phyloP scores from a whole-genome alignment of 2,329 filamentous ascomycete species.

The Penicillium sp. region DNA sequence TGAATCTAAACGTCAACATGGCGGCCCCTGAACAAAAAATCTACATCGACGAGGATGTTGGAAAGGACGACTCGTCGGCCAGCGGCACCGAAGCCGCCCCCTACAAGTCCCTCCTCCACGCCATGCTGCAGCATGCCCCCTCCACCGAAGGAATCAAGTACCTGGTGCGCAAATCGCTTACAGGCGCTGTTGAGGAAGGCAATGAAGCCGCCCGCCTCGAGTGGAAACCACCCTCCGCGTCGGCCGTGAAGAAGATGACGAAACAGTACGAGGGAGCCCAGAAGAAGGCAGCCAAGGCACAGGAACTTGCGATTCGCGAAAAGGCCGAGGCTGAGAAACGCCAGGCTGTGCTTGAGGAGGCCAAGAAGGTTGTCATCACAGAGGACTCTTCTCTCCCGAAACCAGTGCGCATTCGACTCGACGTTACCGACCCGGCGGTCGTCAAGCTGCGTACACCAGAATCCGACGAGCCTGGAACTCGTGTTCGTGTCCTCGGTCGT shows the following conservation, averaged over 20 bases:
- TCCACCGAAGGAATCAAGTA: constrained; percentile 57
- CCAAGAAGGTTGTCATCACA: constrained; percentile 68
- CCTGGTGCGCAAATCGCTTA: constrained; percentile 64
- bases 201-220: constrained; percentile 61
- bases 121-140: constrained; percentile 67
- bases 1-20: constrained; percentile 22
- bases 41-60: constrained; percentile 78
- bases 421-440: constrained; percentile 61
- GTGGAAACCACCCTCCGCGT: constrained; percentile 81
- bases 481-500: constrained; percentile 75
- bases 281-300: constrained; percentile 79
- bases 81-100: constrained; percentile 68
- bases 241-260: constrained; percentile 78
- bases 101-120: constrained; percentile 76
- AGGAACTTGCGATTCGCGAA: constrained; percentile 67
- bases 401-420: constrained; percentile 71
- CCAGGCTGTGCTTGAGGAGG: constrained; percentile 70
- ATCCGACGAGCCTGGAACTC: constrained; percentile 62
- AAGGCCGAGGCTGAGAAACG: constrained; percentile 69
- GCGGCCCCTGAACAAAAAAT: constrained; percentile 25
- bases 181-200: constrained; percentile 57
- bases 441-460: constrained; percentile 52
- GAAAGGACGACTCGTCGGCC: constrained; percentile 64
- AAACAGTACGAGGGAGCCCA: constrained; percentile 70
- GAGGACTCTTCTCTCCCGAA: constrained; percentile 71